Percentiles rank a stretch among this genome's conserved stretches.
These are phyloP conservation scores for Oryza punctata DNA, from an alignment of 176 grass and related monocot species.

Conservation along the genomic window DNA sequence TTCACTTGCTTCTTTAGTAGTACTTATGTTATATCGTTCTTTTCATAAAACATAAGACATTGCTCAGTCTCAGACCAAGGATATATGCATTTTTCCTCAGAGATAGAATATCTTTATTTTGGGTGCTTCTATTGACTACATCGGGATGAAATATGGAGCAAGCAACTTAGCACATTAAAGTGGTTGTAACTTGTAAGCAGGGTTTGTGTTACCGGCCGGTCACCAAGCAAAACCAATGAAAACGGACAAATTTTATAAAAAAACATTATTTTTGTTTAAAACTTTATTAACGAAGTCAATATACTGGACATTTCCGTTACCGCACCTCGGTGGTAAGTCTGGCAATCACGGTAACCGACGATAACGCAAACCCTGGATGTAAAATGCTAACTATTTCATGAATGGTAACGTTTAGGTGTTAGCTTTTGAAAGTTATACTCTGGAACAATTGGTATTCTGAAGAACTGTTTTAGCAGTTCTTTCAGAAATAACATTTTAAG, in stretches of 20 bases:
- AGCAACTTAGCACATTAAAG: neutral
- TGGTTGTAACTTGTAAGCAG: no score
- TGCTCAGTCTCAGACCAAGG: neutral
- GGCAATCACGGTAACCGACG: no score
- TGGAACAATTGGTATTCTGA: neutral
- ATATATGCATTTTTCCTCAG: neutral
- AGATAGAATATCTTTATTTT: neutral
- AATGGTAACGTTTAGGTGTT: neutral
- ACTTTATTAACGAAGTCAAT: no score
- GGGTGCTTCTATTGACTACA: neutral
- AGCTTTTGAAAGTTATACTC: neutral
- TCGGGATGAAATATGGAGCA: neutral
- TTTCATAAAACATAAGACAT: neutral
- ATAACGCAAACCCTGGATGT: neutral
- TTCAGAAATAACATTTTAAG: neutral
- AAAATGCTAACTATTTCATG: neutral
- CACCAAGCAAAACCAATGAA: no score
- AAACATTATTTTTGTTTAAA: no score
- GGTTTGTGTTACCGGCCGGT: no score
- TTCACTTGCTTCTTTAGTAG: constrained; percentile 7
- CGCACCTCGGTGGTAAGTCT: no score
- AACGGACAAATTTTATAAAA: no score
- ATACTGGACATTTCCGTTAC: no score
- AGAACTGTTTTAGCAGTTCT: neutral
- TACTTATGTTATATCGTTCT: neutral